A percentile compares a stretch with the other conserved stretches of the same genome.
phyloP scores from a whole-genome alignment of 1,284 basidiomycete species.

The Rhodofomes roseus region DNA sequence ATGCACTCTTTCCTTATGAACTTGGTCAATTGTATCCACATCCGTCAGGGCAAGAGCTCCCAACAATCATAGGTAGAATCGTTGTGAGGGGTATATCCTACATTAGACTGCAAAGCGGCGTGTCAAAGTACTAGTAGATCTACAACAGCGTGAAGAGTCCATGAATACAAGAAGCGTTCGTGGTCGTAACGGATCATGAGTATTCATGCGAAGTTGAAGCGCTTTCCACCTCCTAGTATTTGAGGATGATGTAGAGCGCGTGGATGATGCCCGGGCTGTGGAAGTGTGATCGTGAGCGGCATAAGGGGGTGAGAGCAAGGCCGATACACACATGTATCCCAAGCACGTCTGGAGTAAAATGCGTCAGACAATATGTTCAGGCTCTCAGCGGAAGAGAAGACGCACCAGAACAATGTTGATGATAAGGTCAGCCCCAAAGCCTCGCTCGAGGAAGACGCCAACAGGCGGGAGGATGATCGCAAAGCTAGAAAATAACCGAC shows the following conservation, averaged over 20 bases:
- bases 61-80: too few relatives aligned
- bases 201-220: constrained; percentile 48
- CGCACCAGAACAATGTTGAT: constrained; percentile 65
- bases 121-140: constrained; percentile 1
- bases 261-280: constrained; percentile 72
- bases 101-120: neutral
- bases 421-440: constrained; percentile 65
- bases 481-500: constrained; percentile 33
- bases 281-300: constrained; percentile 15
- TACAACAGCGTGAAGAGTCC: neutral
- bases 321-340: constrained; percentile 56
- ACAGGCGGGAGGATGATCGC: constrained; percentile 76
- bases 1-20: too few relatives aligned
- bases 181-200: neutral
- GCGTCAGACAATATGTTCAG: neutral
- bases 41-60: too few relatives aligned
- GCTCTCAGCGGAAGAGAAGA: neutral
- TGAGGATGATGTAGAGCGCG: constrained; percentile 74
- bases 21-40: too few relatives aligned
- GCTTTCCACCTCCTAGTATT: constrained; percentile 43
- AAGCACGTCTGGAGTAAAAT: constrained; percentile 44
- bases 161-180: neutral
- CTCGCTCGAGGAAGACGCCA: constrained; percentile 77
- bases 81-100: neutral
- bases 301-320: neutral